Evolutionary conservation across 2,329 filamentous ascomycete genomes (phyloP).

Genomic region (Pseudocercospora musae): DNA sequence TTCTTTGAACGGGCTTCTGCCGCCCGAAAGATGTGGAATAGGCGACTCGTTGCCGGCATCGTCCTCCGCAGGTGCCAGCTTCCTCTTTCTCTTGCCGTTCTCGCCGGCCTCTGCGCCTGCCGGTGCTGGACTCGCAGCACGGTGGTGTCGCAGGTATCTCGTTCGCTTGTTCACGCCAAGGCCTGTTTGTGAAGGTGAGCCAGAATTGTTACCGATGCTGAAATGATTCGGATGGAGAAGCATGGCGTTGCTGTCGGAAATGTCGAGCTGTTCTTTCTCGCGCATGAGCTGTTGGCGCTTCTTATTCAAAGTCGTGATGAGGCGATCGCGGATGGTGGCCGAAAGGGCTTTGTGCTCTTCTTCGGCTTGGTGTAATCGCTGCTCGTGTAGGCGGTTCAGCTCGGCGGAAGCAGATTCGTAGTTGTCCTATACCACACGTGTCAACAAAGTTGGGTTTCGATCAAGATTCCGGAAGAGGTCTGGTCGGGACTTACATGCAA

Average conservation of each 20-base stretch:
- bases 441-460: background rate
- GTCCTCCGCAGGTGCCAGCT: conserved; percentile 51
- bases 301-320: conserved; percentile 56
- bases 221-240: conserved; percentile 65
- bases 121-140: conserved; percentile 34
- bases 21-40: conserved; percentile 48
- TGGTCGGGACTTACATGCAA: conserved; percentile 63
- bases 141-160: conserved; percentile 56
- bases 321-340: conserved; percentile 58
- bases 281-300: conserved; percentile 57
- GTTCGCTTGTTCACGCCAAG: conserved; percentile 57
- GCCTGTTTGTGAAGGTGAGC: conserved; percentile 57
- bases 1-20: conserved; percentile 50
- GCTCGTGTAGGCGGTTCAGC: conserved; percentile 55
- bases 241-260: conserved; percentile 63
- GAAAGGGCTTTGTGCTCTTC: conserved; percentile 61
- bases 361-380: conserved; percentile 59
- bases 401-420: conserved; percentile 55
- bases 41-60: conserved; percentile 59
- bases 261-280: conserved; percentile 65
- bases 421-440: conserved; percentile 47
- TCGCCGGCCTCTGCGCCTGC: conserved; percentile 37
- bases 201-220: conserved; percentile 59
- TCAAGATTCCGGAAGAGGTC: background rate
- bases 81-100: conserved; percentile 57